Evolutionary conservation across 2,329 filamentous ascomycete genomes (phyloP).

Genomic region (Talaromyces funiculosus): DNA sequence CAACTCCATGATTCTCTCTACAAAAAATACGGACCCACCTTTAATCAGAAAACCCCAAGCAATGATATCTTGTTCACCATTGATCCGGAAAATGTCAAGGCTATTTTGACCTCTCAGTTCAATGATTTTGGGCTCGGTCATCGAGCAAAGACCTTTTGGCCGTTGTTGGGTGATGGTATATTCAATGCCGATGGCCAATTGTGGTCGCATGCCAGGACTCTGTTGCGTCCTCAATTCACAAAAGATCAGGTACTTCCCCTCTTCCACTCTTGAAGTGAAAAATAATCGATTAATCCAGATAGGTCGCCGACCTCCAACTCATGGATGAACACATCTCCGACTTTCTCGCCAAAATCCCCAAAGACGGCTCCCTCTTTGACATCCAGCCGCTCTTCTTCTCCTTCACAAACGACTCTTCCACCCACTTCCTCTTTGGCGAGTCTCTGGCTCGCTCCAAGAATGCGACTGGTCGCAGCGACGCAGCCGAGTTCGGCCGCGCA

Average conservation of each 20-base stretch:
- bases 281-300: slow-evolving; percentile 17
- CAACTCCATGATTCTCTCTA: slow-evolving; percentile 7
- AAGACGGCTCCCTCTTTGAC: slow-evolving; percentile 50
- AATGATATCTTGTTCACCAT: slow-evolving; percentile 13
- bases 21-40: slow-evolving; percentile 4
- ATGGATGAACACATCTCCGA: slow-evolving; percentile 58
- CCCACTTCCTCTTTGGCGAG: slow-evolving; percentile 62
- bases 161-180: slow-evolving; percentile 11
- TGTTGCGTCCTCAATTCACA: slow-evolving; percentile 12
- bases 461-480: not conserved
- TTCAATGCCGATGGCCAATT: slow-evolving; percentile 72
- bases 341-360: slow-evolving; percentile 54
- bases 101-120: slow-evolving; percentile 12
- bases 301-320: slow-evolving; percentile 50
- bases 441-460: slow-evolving; percentile 32
- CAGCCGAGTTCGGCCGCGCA: slow-evolving; percentile 8
- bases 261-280: not conserved
- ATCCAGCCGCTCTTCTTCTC: slow-evolving; percentile 59
- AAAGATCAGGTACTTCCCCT: slow-evolving; percentile 7
- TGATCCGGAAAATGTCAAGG: slow-evolving; percentile 12
- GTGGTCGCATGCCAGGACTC: slow-evolving; percentile 48
- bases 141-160: slow-evolving; percentile 4
- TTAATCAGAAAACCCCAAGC: slow-evolving; percentile 10
- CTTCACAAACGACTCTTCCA: slow-evolving; percentile 61
- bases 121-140: slow-evolving; percentile 9